phyloP scores from a whole-genome alignment of 2,329 filamentous ascomycete species.

The Claviceps sp. region DNA sequence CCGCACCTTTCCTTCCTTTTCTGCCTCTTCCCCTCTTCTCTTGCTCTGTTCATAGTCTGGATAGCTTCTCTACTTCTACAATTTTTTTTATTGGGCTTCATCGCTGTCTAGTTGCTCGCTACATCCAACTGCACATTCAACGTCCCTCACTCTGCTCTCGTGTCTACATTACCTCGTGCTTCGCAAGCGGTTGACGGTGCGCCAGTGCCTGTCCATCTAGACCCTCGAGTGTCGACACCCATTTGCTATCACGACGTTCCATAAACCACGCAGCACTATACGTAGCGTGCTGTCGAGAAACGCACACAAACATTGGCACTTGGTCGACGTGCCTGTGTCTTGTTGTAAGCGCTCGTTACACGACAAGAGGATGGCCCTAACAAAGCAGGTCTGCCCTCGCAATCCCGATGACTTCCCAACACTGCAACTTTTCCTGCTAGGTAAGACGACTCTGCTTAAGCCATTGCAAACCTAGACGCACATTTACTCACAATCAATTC shows the following conservation, averaged over 20 bases:
- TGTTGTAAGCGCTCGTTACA: slow-evolving; percentile 31
- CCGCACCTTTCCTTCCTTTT: background rate
- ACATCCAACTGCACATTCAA: background rate
- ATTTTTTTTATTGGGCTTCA: too few species aligned
- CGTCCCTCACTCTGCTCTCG: too few species aligned
- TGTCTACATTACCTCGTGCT: background rate
- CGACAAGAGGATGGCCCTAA: slow-evolving; percentile 37
- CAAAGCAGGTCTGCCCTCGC: slow-evolving; percentile 35
- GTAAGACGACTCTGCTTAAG: slow-evolving; percentile 34
- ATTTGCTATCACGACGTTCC: background rate
- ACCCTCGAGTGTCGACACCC: background rate
- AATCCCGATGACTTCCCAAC: slow-evolving; percentile 67
- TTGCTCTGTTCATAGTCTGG: too few species aligned
- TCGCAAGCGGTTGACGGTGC: background rate
- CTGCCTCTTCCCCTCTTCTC: background rate
- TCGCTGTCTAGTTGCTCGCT: background rate
- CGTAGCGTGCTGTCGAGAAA: background rate
- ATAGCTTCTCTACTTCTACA: background rate
- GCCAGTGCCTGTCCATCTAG: background rate
- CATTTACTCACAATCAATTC: slow-evolving; percentile 7
- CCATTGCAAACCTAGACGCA: background rate
- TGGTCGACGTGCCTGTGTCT: slow-evolving; percentile 21
- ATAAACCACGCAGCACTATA: background rate
- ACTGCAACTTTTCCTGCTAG: slow-evolving; percentile 70
- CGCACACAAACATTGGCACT: slow-evolving; percentile 13